Evolutionary conservation across 2,329 filamentous ascomycete genomes (phyloP), one percentile per base, ranked within the genome.

Genomic region (Furcasterigmium furcatum): DNA sequence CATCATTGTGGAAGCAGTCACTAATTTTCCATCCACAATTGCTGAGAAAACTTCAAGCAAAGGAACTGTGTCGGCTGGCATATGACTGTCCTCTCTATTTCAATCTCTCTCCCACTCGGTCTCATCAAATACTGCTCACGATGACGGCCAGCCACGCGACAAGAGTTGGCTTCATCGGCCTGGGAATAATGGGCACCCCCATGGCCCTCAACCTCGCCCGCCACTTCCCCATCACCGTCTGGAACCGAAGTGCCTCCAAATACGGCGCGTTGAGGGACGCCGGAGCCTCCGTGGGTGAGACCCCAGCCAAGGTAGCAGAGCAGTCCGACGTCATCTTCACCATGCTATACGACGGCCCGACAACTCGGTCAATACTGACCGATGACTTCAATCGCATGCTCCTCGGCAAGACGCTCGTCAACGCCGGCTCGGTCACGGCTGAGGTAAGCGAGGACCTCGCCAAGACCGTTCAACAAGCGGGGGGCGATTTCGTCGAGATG

Each of bases 401-500:
- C 2, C 45, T 48, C 3, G 61, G 60, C n/a, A 65, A 62, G 44
- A 64, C 53, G 1, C 34, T 64, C 9, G 40, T 65, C 44, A 65
- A 64, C 47, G 59, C 60, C 2, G 58, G 56, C 40, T 64, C 59
- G 2, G 57, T 64, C 2, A 48, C 59, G 1, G 58, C 54, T 1
- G 53, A 54, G 0, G 58, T 55, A 30, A 62, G 57, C 44, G 49
- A 50, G 10, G 24, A 45, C 1, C 50, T 64, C 3, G 55, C 52
- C 5, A 43, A 51, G 14, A 44, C 57, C 19, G 52, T 62, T 4
- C 38, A 41, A 6, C 21, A 39, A 3, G 57, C 55, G 4, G 59
- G 62, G 1, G 62, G 61, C 2, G 38, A 55, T 4, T 65, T 58
- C 21, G 44, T 65, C 32, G 62, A 64, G 44, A 64, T 65, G 62